Evolutionary conservation across 805 yeast genomes (phyloP), one percentile per base, ranked within the genome.

Genomic region (Hanseniaspora guilliermondii): DNA sequence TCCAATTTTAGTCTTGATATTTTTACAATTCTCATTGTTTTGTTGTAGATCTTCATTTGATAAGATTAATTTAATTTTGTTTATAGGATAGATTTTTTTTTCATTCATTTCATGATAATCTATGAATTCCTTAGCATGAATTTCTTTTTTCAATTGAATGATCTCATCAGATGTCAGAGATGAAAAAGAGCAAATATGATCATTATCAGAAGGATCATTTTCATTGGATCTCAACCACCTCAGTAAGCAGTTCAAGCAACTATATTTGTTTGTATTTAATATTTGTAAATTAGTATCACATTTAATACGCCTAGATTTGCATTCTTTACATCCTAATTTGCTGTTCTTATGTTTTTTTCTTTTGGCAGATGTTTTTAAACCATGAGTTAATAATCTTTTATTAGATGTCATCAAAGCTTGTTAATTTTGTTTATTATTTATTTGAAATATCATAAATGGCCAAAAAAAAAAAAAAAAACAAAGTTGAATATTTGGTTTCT

Each of bases 301-400:
- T 64, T 85, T 85, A 45, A 85, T 89, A 33, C 91, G 68, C 57
- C 94, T 73, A 53, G 73, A 72, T 64, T 85, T 85, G 65, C 94
- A 85, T 0, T 87, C 82, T 14, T 76, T 70, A 65, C 94, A 85
- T 0, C 94, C 94, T 49, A 76, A 76, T 53, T 87, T 72, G 46
- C 86, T 80, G 65, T 85, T 85, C 57, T 78, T 80, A 64, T 85
- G 94, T 60, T 78, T 85, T 61, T 82, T 78, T 49, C 93, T 73
- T 65, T 48, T 48, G n/a, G 40, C 21, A 27, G 17, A 6, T 11
- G 17, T 11, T 6, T 17, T 32, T n/a, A 6, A 4, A 17, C 8
- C 22, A 32, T 42, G 35, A 4, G 22, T 6, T 17, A 12, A 4
- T 1, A 24, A 6, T 42, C 46, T 27, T 27, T 16, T 27, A 8